Conservation (phyloP, 495 filamentous ascomycete genomes). For the Physcia stellaris region DNA sequence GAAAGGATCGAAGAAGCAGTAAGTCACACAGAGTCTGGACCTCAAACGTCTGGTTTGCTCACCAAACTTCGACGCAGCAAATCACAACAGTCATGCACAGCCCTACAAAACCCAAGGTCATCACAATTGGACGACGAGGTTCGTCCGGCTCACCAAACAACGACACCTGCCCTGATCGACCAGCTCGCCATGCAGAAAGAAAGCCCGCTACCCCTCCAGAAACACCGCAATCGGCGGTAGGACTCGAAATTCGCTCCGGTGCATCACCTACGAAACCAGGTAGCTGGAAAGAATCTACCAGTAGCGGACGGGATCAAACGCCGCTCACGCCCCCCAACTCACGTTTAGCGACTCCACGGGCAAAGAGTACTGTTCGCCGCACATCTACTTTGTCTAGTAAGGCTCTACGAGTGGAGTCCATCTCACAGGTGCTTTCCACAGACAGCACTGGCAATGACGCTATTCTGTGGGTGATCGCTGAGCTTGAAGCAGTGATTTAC, state of each 20-base stretch:
- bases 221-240: constrained; percentile 1
- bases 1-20: constrained; percentile 11
- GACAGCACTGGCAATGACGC: too few species aligned
- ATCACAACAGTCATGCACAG: constrained; percentile 8
- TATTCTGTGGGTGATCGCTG: not conserved
- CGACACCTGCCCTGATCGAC: not conserved
- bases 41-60: not conserved
- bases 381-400: too few species aligned
- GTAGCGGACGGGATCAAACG: too few species aligned
- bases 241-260: too few species aligned
- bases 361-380: not conserved
- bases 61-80: constrained; percentile 6
- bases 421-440: too few species aligned
- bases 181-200: not conserved
- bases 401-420: too few species aligned
- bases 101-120: constrained; percentile 9
- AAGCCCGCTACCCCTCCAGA: constrained; percentile 4
- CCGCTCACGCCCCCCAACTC: constrained; percentile 1
- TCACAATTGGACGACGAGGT: constrained; percentile 7
- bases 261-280: too few species aligned
- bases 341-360: not conserved
- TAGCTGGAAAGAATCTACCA: too few species aligned
- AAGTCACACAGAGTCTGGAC: not conserved
- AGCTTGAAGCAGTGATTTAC: constrained; percentile 1
- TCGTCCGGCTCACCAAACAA: not conserved